phyloP scores from a whole-genome alignment of 2,329 filamentous ascomycete genomes.

The Trichophyton simii region DNA sequence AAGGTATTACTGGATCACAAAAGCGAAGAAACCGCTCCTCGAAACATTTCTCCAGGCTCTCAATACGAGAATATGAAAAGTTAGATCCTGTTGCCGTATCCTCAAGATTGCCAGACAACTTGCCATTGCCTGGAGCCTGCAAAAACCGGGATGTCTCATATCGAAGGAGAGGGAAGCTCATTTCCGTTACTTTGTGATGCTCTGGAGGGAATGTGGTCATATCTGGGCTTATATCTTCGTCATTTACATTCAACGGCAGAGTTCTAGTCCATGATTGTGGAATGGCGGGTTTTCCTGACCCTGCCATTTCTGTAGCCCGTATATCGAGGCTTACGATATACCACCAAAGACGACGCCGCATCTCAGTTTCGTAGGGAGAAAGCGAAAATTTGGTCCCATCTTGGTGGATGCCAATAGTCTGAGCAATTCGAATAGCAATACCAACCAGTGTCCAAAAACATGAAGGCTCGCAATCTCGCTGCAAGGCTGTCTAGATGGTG shows the following conservation, averaged over 20 bases:
- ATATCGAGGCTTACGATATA: slow-evolving; percentile 55
- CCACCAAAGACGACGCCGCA: slow-evolving; percentile 64
- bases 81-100: slow-evolving; percentile 4
- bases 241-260: slow-evolving; percentile 32
- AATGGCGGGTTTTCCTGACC: slow-evolving; percentile 25
- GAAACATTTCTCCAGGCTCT: slow-evolving; percentile 19
- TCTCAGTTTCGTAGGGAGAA: slow-evolving; percentile 49
- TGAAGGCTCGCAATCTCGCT: slow-evolving; percentile 1
- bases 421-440: slow-evolving; percentile 53
- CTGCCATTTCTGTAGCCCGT: slow-evolving; percentile 55
- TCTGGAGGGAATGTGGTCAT: slow-evolving; percentile 26
- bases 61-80: slow-evolving; percentile 13
- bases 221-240: slow-evolving; percentile 29
- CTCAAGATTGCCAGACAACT: slow-evolving; percentile 27
- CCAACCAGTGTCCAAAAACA: slow-evolving; percentile 37
- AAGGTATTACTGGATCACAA: slow-evolving; percentile 25
- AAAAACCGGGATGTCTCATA: neutral
- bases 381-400: slow-evolving; percentile 41
- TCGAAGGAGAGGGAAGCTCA: slow-evolving; percentile 33
- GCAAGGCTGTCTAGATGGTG: neutral
- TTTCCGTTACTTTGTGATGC: slow-evolving; percentile 27
- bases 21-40: slow-evolving; percentile 24
- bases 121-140: slow-evolving; percentile 25
- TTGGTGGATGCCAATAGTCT: slow-evolving; percentile 55
- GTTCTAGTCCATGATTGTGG: neutral